Base-by-base conservation (phyloP, 2,329 filamentous ascomycete genomes). In the Fusarium phyllophilum region DNA sequence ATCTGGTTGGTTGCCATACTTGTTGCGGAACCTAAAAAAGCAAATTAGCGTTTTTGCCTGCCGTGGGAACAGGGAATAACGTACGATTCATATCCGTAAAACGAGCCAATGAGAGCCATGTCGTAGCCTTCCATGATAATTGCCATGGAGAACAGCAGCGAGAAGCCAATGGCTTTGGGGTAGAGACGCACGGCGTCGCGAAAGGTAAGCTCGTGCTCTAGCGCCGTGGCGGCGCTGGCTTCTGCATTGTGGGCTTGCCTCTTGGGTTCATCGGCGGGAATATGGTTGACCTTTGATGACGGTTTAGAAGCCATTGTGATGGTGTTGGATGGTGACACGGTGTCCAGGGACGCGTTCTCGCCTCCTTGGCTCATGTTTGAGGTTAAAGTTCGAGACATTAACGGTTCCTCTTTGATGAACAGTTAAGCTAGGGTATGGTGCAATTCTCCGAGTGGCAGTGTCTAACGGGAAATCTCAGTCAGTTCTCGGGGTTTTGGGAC, bases 101-200 rank as follows among this genome's bases (percentile, higher is more conserved):
- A 83, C 12, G 80, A 82, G 34, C 79, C 81, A 69, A 85, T 80
- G 4, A 86, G 77, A 33, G 81, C 83, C 24, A 83, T 78, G 61
- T 86, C 84, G 59, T 84, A 84, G 12, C 81, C 81, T 58, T 83
- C 81, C 81, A 83, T 85, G 59, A 85, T 81, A 36, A 85, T 80
- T 51, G 82, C 83, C 24, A 81, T 82, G 3, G 83, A 85, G 6
- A 85, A 79, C 31, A 85, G 71, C 68, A 85, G 78, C 2, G 84
- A 85, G 81, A 84, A 85, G 61, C 73, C 80, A 38, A 85, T 81
- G 48, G 84, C 84, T 70, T 84, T 83, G 29, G 83, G 83, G 56
- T 85, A 85, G 3, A 84, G 75, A 48, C 78, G 79, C 62, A 85
- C 73, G 12, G 83, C 80, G 59, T 83, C 76, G 26, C 76, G 70